These are phyloP conservation scores for Kregervanrija fluxuum DNA, from an alignment of 805 yeast genomes.

Conservation along the genomic window DNA sequence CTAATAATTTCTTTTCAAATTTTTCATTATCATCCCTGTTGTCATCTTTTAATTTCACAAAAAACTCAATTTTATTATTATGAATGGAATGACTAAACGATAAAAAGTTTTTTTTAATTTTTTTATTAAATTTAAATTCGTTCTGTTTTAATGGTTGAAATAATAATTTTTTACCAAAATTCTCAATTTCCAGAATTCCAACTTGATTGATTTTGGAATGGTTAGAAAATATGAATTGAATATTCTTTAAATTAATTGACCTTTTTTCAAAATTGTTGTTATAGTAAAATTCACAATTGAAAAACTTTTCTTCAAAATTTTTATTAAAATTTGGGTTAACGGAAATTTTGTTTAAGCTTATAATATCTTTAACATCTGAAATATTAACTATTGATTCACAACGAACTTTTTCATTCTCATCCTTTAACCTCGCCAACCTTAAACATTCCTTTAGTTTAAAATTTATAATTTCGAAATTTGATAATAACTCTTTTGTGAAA, in stretches of 20 bases:
- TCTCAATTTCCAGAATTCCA: slow-evolving; percentile 26
- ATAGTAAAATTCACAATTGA: slow-evolving; percentile 20
- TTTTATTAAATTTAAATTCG: slow-evolving; percentile 20
- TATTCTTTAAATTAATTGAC: slow-evolving; percentile 15
- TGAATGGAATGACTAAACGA: slow-evolving; percentile 13
- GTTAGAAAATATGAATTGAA: slow-evolving; percentile 14
- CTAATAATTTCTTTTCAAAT: background rate
- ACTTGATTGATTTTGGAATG: slow-evolving; percentile 7
- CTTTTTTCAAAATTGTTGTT: slow-evolving; percentile 17
- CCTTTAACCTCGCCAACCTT: slow-evolving; percentile 16
- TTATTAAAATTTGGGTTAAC: slow-evolving; percentile 2
- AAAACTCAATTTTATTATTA: slow-evolving; percentile 7
- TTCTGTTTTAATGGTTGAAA: slow-evolving; percentile 28
- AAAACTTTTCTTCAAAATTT: background rate
- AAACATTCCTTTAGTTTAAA: slow-evolving; percentile 15
- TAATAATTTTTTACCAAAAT: slow-evolving; percentile 23
- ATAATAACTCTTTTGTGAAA: slow-evolving; percentile 15
- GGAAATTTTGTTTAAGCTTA: slow-evolving; percentile 14
- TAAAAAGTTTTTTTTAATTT: slow-evolving; percentile 11
- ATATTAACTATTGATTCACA: slow-evolving; percentile 12
- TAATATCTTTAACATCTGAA: slow-evolving; percentile 20
- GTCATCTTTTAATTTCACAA: slow-evolving; percentile 4
- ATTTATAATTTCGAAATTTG: slow-evolving; percentile 19
- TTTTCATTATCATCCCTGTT: slow-evolving; percentile 1
- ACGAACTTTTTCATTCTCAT: slow-evolving; percentile 16